Percentiles rank a stretch among this genome's conserved stretches.
phyloP scores from a whole-genome alignment of 495 filamentous ascomycete species.

The Lentithecium fluviatile region DNA sequence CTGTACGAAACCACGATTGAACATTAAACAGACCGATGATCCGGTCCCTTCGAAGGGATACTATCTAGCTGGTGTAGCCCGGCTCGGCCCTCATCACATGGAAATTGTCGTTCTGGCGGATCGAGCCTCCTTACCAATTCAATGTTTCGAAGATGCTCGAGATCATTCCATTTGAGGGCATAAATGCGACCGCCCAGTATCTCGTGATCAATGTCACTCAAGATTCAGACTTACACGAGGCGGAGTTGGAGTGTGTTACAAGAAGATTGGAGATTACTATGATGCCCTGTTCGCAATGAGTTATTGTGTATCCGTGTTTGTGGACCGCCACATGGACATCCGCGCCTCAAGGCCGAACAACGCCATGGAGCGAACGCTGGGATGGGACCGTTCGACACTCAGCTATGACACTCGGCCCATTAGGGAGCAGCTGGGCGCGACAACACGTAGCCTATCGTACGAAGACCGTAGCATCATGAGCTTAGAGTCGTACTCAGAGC shows the following conservation, averaged over 20 bases:
- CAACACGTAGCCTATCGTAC: not conserved
- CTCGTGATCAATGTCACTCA: not conserved
- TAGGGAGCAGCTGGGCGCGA: not conserved
- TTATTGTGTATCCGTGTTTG: not conserved
- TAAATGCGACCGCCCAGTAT: not conserved
- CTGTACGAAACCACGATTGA: not conserved
- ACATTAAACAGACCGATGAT: not conserved
- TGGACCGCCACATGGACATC: not conserved
- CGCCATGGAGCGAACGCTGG: not conserved
- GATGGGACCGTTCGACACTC: not conserved
- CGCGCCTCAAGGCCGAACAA: not conserved
- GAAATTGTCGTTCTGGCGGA: not conserved
- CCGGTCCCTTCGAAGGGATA: not conserved
- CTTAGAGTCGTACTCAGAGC: not conserved
- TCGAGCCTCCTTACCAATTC: not conserved
- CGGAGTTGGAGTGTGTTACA: not conserved
- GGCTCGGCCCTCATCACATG: not conserved
- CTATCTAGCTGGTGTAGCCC: not conserved
- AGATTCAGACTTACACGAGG: not conserved
- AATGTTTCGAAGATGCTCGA: not conserved
- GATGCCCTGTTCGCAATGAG: not conserved
- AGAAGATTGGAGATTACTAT: not conserved
- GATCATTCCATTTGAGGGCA: not conserved
- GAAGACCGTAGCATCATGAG: not conserved
- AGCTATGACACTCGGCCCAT: not conserved